Conservation (phyloP, 345 rosid species). For the Rhizophora mangle region DNA sequence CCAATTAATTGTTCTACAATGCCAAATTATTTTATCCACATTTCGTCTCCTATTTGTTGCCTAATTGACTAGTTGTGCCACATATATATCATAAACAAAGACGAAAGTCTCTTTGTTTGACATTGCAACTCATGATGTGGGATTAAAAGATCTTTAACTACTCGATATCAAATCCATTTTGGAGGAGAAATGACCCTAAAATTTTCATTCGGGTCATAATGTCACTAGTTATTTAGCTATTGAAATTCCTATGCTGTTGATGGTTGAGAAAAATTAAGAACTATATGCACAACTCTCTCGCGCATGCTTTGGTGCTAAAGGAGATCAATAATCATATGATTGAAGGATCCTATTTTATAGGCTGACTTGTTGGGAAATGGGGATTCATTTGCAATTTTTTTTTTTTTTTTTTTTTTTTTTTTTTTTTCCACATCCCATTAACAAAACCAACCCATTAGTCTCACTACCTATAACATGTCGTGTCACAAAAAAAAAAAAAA, state of each 20-base stretch:
- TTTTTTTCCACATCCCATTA: constrained; percentile 3
- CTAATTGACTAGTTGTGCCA: neutral
- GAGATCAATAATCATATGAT: neutral
- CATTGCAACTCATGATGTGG: constrained; percentile 11
- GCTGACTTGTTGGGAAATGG: constrained; percentile 4
- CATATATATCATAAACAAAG: neutral
- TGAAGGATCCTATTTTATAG: neutral
- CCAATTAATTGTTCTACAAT: neutral
- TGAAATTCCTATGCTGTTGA: neutral
- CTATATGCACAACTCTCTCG: constrained; percentile 17
- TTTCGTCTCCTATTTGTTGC: constrained; percentile 19
- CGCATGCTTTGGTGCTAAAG: constrained; percentile 26
- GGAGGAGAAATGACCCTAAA: constrained; percentile 14
- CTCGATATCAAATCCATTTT: constrained; percentile 40
- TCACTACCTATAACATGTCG: too few relatives aligned
- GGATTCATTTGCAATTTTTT: too few relatives aligned
- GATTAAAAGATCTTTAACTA: constrained; percentile 23
- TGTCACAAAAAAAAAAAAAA: too few relatives aligned
- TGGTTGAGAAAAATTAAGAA: constrained; percentile 10
- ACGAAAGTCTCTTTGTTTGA: constrained; percentile 18
- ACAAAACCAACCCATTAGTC: neutral
- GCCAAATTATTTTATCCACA: constrained; percentile 22
- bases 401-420: neutral
- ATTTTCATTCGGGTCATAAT: constrained; percentile 27
- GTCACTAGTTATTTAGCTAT: neutral